Percentiles rank a stretch among this genome's conserved stretches.
phyloP scores from a whole-genome alignment of 2,329 filamentous ascomycete genomes.

The Sporothrix inflata region DNA sequence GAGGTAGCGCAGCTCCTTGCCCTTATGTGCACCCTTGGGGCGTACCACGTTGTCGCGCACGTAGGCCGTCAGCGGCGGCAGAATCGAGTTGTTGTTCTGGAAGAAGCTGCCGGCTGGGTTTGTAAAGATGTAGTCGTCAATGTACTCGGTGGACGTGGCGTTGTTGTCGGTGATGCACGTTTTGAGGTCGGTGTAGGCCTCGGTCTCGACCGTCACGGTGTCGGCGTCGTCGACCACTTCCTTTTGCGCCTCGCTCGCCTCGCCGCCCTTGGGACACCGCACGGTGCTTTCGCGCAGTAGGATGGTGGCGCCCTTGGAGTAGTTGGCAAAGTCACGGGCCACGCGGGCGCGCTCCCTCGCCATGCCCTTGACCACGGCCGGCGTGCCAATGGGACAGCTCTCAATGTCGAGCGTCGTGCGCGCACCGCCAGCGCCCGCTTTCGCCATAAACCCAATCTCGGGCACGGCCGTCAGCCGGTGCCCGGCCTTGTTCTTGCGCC shows the following conservation, averaged over 20 bases:
- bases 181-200: constrained; percentile 73
- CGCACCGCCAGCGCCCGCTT: constrained; percentile 59
- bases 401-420: constrained; percentile 88
- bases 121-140: constrained; percentile 81
- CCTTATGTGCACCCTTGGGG: constrained; percentile 21
- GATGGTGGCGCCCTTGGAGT: constrained; percentile 82
- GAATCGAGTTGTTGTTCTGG: constrained; percentile 99
- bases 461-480: constrained; percentile 65
- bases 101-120: constrained; percentile 96
- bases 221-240: constrained; percentile 43
- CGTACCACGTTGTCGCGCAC: constrained; percentile 79
- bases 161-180: constrained; percentile 88
- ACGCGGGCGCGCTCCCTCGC: constrained; percentile 78
- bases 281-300: constrained; percentile 83
- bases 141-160: constrained; percentile 81
- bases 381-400: constrained; percentile 93
- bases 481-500: constrained; percentile 52
- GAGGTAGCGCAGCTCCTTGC: constrained; percentile 69
- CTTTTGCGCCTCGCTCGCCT: background rate
- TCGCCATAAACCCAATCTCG: constrained; percentile 86
- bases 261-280: constrained; percentile 57
- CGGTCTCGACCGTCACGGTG: constrained; percentile 56
- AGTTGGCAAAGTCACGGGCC: constrained; percentile 68
- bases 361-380: constrained; percentile 79
- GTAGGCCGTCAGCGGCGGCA: constrained; percentile 82